Evolutionary conservation across 257 asterid genomes (phyloP).

Genomic region (Linaria vulgaris): DNA sequence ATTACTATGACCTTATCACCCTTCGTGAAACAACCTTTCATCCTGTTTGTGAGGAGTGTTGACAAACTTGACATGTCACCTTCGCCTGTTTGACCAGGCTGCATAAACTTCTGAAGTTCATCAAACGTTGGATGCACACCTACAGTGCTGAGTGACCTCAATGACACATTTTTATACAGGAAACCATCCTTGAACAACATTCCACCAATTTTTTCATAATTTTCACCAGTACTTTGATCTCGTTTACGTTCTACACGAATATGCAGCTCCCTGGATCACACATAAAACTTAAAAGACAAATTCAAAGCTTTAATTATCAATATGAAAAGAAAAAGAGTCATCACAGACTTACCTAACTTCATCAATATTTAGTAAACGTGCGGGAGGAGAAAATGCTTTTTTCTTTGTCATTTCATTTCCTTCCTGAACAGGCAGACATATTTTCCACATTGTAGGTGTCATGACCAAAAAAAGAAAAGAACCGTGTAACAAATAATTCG

Average conservation of each 20-base stretch:
- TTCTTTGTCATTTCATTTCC: slow-evolving; percentile 91
- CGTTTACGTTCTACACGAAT: slow-evolving; percentile 81
- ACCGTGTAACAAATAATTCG: slow-evolving; percentile 6
- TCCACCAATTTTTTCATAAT: slow-evolving; percentile 79
- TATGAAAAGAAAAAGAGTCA: background rate
- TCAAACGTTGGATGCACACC: slow-evolving; percentile 89
- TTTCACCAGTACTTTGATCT: slow-evolving; percentile 80
- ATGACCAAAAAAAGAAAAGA: background rate
- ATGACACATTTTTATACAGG: slow-evolving; percentile 73
- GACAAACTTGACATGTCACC: slow-evolving; percentile 82
- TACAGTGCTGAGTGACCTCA: slow-evolving; percentile 81
- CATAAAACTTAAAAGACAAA: slow-evolving; percentile 2
- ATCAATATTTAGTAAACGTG: slow-evolving; percentile 84
- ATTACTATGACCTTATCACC: slow-evolving; percentile 90
- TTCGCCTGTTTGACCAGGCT: slow-evolving; percentile 75
- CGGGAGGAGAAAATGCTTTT: slow-evolving; percentile 82
- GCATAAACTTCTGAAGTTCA: slow-evolving; percentile 94
- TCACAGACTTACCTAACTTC: slow-evolving; percentile 70
- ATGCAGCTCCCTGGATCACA: slow-evolving; percentile 68
- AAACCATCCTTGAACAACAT: slow-evolving; percentile 98
- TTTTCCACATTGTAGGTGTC: slow-evolving; percentile 19
- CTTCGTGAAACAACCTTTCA: slow-evolving; percentile 93
- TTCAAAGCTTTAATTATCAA: slow-evolving; percentile 17
- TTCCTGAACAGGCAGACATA: slow-evolving; percentile 57
- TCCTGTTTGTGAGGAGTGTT: slow-evolving; percentile 79